Base-by-base conservation (phyloP, 805 yeast genomes). In the Yarrowia sp. region DNA sequence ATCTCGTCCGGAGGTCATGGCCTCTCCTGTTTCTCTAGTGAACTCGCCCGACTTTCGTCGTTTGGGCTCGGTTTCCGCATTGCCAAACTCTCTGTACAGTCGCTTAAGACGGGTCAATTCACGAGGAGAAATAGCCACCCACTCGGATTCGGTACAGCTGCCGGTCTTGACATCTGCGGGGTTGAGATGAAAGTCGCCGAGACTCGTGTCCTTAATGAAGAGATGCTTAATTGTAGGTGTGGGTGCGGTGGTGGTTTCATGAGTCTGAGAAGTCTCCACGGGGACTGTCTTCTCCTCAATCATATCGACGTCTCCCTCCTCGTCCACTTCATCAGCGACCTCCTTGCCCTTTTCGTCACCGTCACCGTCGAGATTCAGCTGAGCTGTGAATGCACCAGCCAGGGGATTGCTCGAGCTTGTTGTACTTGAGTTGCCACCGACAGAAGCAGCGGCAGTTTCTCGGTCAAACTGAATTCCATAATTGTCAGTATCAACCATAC, bases 41-140 rank as follows among this genome's bases (percentile, higher is more conserved):
- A 52, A 52, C 26, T 52, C 59, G 14, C 44, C 59, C 11, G 59
- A 52, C 28, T 52, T 52, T 8, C 59, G 24, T 24, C 59, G 22
- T 24, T 52, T 52, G 17, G 28, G 33, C 35, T 52, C 44, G 11
- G 22, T 12, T 24, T 52, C 43, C 16, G 43, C 14, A 32, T 38
- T 19, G 7, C 61, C 61, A 38, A 54, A 54, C 35, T 54, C 61
- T 26, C 61, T 36, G 61, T 54, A 54, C 61, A 54, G n/a, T 26
- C 61, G 33, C 19, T 54, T 54, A 9, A 54, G 61, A 2, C 61
- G 12, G 17, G 21, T 21, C 46, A 54, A 17, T 12, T 54, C 61
- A 17, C 61, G n/a, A 3, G 61, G 61, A 14, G 61, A 35, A 26
- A 54, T 36, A 2, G 61, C 61, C 7, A 54, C 40, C 61, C 61